Base-by-base conservation (phyloP, 331 rosid genomes). In the Acacia pycnantha region DNA sequence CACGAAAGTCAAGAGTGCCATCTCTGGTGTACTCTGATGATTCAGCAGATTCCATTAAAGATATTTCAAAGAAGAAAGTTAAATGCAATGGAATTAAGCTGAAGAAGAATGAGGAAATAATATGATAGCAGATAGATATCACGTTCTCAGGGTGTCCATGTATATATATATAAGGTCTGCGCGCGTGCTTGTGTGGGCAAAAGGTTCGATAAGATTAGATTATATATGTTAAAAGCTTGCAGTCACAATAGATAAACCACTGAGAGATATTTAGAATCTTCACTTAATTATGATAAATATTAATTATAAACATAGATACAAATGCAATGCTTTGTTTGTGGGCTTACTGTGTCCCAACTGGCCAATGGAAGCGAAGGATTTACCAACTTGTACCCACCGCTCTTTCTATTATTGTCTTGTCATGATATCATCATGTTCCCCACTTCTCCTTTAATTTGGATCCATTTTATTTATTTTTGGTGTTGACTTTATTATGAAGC, bases 1-100 rank as follows among this genome's bases (percentile, higher is more conserved):
- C 93, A 26, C 67, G 90, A 41, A 86, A 90, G 82, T 91, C 88
- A 41, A 90, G 89, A 37, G 96, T 85, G 16, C 96, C 91, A 44
- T 91, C 93, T 68, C 76, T 81, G 26, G 93, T 91, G 27, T 78
- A 70, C 14, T 85, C 67, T 58, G 67, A 85, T 85, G 67, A 85
- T 85, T 93, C 89, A 2, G 79, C 26, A 7, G 86, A 54, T 83
- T 89, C 96, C 92, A 91, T 90, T 14, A 31, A 37, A 72, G 51
- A 56, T 54, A 6, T 5, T 8, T 16, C 1, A 26, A 11, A 64
- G 31, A 27, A 43, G 8, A 43, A 13, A 72, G 33, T 19, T 16
- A 13, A 33, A 7, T 27, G 40, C 26, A 16, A 58, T 14, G 4
- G 18, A 31, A 43, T 43, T 10, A 43, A 65, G n/a, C 15, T 5